These are phyloP conservation scores for Daldinia loculata DNA, from an alignment of 495 filamentous ascomycete genomes.

Conservation along the genomic window DNA sequence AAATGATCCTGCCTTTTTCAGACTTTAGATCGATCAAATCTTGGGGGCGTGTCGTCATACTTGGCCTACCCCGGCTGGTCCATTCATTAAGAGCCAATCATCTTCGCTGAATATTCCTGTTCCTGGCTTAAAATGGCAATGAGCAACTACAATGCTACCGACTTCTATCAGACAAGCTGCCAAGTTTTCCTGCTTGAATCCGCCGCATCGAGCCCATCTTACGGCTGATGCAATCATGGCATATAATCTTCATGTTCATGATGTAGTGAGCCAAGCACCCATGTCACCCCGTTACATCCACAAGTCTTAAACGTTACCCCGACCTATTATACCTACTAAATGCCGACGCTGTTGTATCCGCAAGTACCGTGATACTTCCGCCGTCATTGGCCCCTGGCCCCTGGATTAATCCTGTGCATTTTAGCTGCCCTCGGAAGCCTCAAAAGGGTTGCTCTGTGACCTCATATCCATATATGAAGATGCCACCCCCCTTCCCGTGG, in stretches of 20 bases:
- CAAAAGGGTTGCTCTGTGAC: constrained; percentile 33
- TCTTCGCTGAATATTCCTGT: constrained; percentile 4
- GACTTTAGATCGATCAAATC: constrained; percentile 28
- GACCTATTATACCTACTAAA: constrained; percentile 1
- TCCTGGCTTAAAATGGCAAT: constrained; percentile 35
- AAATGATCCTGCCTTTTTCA: constrained; percentile 9
- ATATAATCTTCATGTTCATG: constrained; percentile 27
- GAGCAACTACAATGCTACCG: constrained; percentile 23
- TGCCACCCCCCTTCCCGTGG: constrained; percentile 16
- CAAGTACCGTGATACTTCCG: neutral
- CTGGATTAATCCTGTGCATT: constrained; percentile 11
- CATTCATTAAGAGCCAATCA: constrained; percentile 31
- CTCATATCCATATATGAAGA: constrained; percentile 34
- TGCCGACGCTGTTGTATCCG: neutral
- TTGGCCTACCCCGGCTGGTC: constrained; percentile 11
- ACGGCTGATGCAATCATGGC: constrained; percentile 32
- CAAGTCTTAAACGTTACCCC: constrained; percentile 2
- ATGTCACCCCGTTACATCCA: constrained; percentile 24
- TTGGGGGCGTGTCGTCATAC: constrained; percentile 38
- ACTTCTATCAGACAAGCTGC: constrained; percentile 24
- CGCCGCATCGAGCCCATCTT: neutral
- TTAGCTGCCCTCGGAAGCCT: constrained; percentile 2
- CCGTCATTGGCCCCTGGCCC: constrained; percentile 14
- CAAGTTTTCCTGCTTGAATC: constrained; percentile 25
- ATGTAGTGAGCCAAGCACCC: constrained; percentile 36